A percentile compares a stretch with the other conserved stretches of the same genome.
Conservation (phyloP, 805 yeast species). For the Starmera dryadoides region DNA sequence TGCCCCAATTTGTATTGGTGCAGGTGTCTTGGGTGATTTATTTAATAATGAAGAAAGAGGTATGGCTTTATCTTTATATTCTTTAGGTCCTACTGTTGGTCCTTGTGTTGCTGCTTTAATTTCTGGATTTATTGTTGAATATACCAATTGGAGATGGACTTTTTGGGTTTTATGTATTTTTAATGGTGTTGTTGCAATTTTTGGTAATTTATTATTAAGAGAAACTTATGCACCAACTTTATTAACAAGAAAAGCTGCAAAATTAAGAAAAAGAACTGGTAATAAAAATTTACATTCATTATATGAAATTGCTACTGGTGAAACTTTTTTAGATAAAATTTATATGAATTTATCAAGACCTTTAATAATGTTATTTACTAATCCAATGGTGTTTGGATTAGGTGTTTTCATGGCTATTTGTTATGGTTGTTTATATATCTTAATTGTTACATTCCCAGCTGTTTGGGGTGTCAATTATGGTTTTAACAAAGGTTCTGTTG, state of each 20-base stretch:
- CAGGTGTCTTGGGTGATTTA: slow-evolving; percentile 60
- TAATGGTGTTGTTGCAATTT: slow-evolving; percentile 39
- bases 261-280: slow-evolving; percentile 45
- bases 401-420: slow-evolving; percentile 59
- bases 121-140: slow-evolving; percentile 48
- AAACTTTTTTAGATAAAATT: slow-evolving; percentile 30
- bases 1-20: slow-evolving; percentile 63
- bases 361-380: slow-evolving; percentile 38
- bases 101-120: slow-evolving; percentile 55
- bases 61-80: slow-evolving; percentile 47
- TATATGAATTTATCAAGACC: slow-evolving; percentile 45
- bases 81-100: slow-evolving; percentile 44
- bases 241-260: slow-evolving; percentile 37
- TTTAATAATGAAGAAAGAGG: slow-evolving; percentile 45
- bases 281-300: slow-evolving; percentile 50
- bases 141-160: slow-evolving; percentile 55
- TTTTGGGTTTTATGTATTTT: slow-evolving; percentile 51
- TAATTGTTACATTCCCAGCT: slow-evolving; percentile 53
- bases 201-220: slow-evolving; percentile 35
- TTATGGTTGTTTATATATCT: slow-evolving; percentile 59
- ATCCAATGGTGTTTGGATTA: slow-evolving; percentile 59
- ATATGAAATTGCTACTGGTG: slow-evolving; percentile 51
- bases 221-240: slow-evolving; percentile 58
- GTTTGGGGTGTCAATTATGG: slow-evolving; percentile 42
- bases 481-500: slow-evolving; percentile 39